A percentile compares a stretch with the other conserved stretches of the same genome.
These are phyloP conservation scores for Hypericum perforatum DNA, from an alignment of 345 rosid species.

Conservation along the genomic window DNA sequence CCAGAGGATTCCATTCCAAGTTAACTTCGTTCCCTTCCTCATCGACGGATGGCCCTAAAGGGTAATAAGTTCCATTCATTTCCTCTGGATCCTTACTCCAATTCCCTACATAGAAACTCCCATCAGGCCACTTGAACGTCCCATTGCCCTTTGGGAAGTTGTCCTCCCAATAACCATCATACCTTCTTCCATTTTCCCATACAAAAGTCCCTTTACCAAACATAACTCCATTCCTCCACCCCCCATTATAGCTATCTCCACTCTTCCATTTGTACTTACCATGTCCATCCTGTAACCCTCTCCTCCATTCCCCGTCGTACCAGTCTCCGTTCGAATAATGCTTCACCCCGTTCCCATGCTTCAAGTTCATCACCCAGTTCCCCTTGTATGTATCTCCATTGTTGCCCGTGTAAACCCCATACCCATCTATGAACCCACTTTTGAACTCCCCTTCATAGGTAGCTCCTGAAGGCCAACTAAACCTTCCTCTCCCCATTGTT, in stretches of 20 bases:
- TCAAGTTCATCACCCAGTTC: conserved; percentile 82
- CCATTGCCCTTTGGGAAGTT: conserved; percentile 77
- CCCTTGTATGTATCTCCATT: conserved; percentile 66
- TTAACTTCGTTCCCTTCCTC: conserved; percentile 4
- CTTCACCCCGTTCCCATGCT: conserved; percentile 70
- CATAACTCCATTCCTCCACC: conserved; percentile 69
- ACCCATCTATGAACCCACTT: conserved; percentile 83
- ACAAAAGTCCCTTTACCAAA: conserved; percentile 58
- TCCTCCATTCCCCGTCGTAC: conserved; percentile 86
- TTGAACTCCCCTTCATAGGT: conserved; percentile 90
- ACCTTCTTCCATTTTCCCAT: conserved; percentile 58
- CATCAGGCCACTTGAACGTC: conserved; percentile 62
- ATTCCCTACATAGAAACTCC: conserved; percentile 70
- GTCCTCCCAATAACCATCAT: conserved; percentile 76
- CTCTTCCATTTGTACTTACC: conserved; percentile 72
- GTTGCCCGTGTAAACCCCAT: conserved; percentile 49
- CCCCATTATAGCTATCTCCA: conserved; percentile 48
- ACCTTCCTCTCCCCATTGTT: conserved; percentile 72
- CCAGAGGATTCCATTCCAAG: conserved; percentile 62
- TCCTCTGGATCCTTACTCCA: conserved; percentile 81
- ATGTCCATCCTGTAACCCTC: conserved; percentile 67
- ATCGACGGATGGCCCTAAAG: conserved; percentile 28
- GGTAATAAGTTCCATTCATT: conserved; percentile 66
- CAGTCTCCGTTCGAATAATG: conserved; percentile 57
- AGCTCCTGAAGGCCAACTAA: conserved; percentile 91